These are phyloP conservation scores for Sambucus nigra DNA, from an alignment of 129 eudicot species.

Conservation along the genomic window DNA sequence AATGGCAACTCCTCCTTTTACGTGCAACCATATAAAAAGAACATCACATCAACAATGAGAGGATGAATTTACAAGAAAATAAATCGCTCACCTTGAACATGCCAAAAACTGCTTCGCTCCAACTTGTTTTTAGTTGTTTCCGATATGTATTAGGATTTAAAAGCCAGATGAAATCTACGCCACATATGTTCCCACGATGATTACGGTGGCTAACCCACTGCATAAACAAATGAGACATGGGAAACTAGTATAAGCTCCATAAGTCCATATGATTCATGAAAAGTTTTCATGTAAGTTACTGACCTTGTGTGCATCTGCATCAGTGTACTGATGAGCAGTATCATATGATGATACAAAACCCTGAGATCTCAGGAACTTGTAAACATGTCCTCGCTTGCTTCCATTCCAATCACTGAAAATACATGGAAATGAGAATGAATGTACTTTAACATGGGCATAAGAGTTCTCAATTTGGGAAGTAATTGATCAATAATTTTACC, in stretches of 20 bases:
- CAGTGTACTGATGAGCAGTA: conserved; percentile 92
- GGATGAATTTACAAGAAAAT: not conserved
- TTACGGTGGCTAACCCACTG: conserved; percentile 99
- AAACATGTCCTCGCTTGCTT: conserved; percentile 91
- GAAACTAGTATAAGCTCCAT: not conserved
- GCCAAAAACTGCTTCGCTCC: conserved; percentile 91
- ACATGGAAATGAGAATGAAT: not conserved
- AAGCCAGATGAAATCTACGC: conserved; percentile 99
- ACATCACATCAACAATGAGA: not conserved
- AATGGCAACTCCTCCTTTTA: too few relatives aligned
- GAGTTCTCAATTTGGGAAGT: not conserved
- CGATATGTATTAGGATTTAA: conserved; percentile 87
- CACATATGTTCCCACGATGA: conserved; percentile 96
- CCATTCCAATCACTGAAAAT: conserved; percentile 94
- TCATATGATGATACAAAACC: conserved; percentile 97
- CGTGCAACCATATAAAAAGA: too few relatives aligned
- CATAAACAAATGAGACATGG: conserved; percentile 1
- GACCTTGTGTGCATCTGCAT: conserved; percentile 96
- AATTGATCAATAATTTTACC: conserved; percentile 35
- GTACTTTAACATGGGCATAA: not conserved
- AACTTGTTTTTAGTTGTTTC: conserved; percentile 72
- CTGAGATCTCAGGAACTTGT: conserved; percentile 84
- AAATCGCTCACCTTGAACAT: conserved; percentile 69
- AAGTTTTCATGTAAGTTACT: not conserved
- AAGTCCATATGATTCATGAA: not conserved